Evolutionary conservation across 1,284 basidiomycete genomes (phyloP).

Genomic region (Rhodotorula glutinis): DNA sequence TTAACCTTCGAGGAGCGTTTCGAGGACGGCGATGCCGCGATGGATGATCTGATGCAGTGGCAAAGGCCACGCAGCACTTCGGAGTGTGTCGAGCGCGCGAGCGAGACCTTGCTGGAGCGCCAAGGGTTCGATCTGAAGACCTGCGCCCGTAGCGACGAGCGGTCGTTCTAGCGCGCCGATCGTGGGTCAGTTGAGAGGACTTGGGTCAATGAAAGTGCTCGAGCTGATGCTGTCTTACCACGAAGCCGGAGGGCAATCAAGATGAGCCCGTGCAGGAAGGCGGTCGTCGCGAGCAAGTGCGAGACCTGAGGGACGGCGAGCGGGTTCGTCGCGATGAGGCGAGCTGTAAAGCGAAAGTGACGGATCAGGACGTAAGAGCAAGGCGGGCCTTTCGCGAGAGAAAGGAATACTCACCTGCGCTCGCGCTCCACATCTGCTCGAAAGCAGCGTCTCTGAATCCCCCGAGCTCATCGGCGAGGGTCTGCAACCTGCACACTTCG

Average conservation of each 20-base stretch:
- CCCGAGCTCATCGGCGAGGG: not conserved
- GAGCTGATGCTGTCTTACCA: not conserved
- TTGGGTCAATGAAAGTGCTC: no score
- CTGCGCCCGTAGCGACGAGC: not conserved
- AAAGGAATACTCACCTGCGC: not conserved
- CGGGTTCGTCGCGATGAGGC: not conserved
- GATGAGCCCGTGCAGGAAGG: conserved; percentile 3
- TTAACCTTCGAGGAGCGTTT: not conserved
- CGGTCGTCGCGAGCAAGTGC: not conserved
- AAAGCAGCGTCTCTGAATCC: not conserved
- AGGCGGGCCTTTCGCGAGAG: no score
- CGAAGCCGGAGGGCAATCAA: conserved; percentile 1
- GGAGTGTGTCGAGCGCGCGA: conserved; percentile 1
- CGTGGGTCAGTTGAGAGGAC: no score
- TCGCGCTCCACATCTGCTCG: not conserved
- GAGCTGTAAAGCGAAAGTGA: not conserved
- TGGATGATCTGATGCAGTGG: not conserved
- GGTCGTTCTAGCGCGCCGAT: no score
- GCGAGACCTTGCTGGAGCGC: not conserved
- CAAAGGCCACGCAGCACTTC: not conserved
- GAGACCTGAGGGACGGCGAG: not conserved
- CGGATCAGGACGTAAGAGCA: not conserved
- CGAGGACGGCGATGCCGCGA: conserved; percentile 5
- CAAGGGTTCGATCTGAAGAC: not conserved
- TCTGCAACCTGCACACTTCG: not conserved